Evolutionary conservation across 441 rosid species (phyloP), one percentile per base, ranked within the genome.

Genomic region (Breynia disticha): DNA sequence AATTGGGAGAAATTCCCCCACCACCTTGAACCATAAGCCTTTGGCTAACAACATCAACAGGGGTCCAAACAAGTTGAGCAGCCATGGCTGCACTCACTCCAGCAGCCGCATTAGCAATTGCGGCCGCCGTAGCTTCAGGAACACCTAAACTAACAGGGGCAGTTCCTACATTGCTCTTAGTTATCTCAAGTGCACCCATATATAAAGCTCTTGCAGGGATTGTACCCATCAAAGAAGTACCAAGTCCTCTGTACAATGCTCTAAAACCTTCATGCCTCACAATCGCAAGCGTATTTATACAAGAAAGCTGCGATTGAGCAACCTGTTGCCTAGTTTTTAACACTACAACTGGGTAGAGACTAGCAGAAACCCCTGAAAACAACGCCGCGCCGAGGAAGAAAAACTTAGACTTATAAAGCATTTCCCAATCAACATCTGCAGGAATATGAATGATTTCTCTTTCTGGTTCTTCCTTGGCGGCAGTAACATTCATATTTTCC

Each of bases 1-100:
- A n/a, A n/a, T n/a, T n/a, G n/a, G n/a, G n/a, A n/a, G n/a, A n/a
- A n/a, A n/a, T n/a, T n/a, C n/a, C n/a, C n/a, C n/a, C n/a, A n/a
- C 76, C 70, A 1, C 84, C 87, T 52, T 81, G 95, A 64, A 83
- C 87, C 97, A 90, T 90, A 10, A 87, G 80, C 46, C 97, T 75
- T 67, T 90, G 95, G 62, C 84, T 90, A 63, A 90, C 95, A 1
- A 90, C 95, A 68, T 90, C 97, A 39, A 90, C 55, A 0, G 95
- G 97, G 0, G 95, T 90, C 96, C 96, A 90, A 37, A 85, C 85
- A 13, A 85, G 60, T 64, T 87, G 98, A 6, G 96, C 96, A 19
- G 98, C 88, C 81, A 80, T 72, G 1, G 96, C 95, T 0, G 96
- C 79, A 43, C 80, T 82, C 72, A 87, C 63, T n/a, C 98, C 98